Evolutionary conservation across 306 rosid genomes (phyloP).

Genomic region (Corylus americana): DNA sequence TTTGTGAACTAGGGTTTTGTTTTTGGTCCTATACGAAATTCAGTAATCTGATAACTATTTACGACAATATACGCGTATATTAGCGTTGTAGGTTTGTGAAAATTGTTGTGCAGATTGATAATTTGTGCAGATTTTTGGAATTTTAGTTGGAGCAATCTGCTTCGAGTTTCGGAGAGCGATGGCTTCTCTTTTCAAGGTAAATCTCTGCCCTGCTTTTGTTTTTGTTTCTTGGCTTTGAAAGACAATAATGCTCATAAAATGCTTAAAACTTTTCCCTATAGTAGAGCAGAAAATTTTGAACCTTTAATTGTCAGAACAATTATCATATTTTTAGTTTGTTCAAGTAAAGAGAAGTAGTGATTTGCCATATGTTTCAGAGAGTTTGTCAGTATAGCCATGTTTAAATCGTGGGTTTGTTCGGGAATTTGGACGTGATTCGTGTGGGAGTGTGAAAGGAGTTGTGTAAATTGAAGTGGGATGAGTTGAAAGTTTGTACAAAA

Average conservation of each 20-base stretch:
- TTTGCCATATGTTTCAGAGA: not conserved
- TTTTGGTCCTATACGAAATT: not conserved
- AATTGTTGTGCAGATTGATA: not conserved
- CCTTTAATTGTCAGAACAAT: not conserved
- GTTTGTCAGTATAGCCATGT: not conserved
- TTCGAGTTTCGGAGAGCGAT: not conserved
- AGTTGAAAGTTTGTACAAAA: not conserved
- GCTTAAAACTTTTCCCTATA: not conserved
- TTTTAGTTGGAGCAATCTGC: not conserved
- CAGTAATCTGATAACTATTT: not conserved
- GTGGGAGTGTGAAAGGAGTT: not conserved
- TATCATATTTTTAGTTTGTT: not conserved
- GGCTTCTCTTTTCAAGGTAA: slow-evolving; percentile 19
- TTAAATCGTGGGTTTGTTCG: not conserved
- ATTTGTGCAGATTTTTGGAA: not conserved
- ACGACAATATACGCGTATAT: not conserved
- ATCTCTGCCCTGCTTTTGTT: not conserved
- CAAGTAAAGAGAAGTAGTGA: too few relatives aligned
- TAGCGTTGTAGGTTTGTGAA: not conserved
- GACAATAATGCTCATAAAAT: not conserved
- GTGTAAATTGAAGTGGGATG: not conserved
- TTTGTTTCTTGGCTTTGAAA: not conserved
- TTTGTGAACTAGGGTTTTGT: not conserved
- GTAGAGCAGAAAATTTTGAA: not conserved
- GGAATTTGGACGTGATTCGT: not conserved